Evolutionary conservation across 495 filamentous ascomycete species (phyloP).

Genomic region (Aspergillus kassunensis): DNA sequence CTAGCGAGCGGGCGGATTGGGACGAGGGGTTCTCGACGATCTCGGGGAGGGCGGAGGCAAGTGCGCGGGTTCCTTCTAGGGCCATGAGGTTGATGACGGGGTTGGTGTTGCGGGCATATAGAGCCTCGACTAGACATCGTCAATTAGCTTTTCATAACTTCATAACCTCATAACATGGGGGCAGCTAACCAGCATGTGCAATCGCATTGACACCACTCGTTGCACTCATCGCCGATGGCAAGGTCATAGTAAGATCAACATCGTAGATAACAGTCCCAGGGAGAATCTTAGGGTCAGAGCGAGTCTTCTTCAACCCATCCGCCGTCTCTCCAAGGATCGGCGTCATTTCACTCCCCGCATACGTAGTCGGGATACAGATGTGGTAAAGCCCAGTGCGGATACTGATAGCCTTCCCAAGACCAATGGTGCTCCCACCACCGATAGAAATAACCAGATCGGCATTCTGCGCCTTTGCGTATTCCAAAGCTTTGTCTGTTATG

Average conservation of each 20-base stretch:
- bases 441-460: conserved; percentile 58
- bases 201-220: conserved; percentile 69
- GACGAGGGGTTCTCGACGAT: conserved; percentile 49
- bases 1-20: conserved; percentile 48
- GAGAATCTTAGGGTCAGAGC: conserved; percentile 61
- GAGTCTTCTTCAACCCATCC: conserved; percentile 60
- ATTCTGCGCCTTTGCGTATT: conserved; percentile 41
- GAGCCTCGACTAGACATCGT: conserved; percentile 50
- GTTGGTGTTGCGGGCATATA: conserved; percentile 62
- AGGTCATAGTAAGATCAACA: conserved; percentile 62
- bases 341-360: conserved; percentile 68
- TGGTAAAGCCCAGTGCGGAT: conserved; percentile 61
- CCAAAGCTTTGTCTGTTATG: conserved; percentile 57
- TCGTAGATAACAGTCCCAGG: conserved; percentile 67
- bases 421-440: conserved; percentile 64
- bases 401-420: conserved; percentile 63
- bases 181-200: conserved; percentile 54
- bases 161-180: background rate
- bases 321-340: conserved; percentile 65
- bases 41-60: conserved; percentile 53
- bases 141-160: background rate
- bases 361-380: conserved; percentile 66
- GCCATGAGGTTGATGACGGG: conserved; percentile 57
- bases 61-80: conserved; percentile 50
- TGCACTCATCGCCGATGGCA: conserved; percentile 55